A percentile compares a stretch with the other conserved stretches of the same genome.
These are phyloP conservation scores for Hemisphaericaspora xylofermentans DNA, from an alignment of 1,139 yeast species.

Conservation along the genomic window DNA sequence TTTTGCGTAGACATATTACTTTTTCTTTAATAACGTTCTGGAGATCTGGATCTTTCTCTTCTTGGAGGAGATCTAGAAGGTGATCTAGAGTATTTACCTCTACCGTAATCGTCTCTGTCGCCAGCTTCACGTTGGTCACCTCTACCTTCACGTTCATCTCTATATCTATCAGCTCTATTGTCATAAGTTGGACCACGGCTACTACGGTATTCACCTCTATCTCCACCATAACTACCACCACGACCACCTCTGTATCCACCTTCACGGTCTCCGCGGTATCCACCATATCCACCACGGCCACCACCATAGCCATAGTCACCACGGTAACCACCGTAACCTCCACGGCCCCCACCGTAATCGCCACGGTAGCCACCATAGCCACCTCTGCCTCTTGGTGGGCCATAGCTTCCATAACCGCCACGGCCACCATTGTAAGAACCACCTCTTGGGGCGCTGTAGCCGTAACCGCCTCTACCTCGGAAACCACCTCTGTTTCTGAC, in stretches of 20 bases:
- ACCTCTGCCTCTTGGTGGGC: conserved; percentile 11
- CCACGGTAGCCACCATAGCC: conserved; percentile 15
- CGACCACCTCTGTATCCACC: conserved; percentile 20
- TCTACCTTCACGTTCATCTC: conserved; percentile 18
- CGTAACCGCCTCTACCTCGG: conserved; percentile 32
- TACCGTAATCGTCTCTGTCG: conserved; percentile 12
- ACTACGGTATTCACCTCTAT: conserved; percentile 18
- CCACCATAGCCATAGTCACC: conserved; percentile 20
- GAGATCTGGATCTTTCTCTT: conserved; percentile 44
- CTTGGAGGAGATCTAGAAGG: conserved; percentile 44
- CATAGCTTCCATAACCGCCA: conserved; percentile 18
- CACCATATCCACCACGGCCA: conserved; percentile 17
- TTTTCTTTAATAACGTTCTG: conserved; percentile 14
- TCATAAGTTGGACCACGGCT: conserved; percentile 21
- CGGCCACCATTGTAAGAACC: conserved; percentile 16
- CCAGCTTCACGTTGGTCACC: conserved; percentile 16
- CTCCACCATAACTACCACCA: conserved; percentile 14
- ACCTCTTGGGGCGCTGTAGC: conserved; percentile 18
- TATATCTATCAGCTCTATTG: conserved; percentile 15
- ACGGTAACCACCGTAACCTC: conserved; percentile 15
- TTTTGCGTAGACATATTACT: neutral
- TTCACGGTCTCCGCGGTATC: conserved; percentile 13
- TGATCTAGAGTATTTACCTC: conserved; percentile 38
- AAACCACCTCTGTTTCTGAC: conserved; percentile 33
- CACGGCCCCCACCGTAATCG: conserved; percentile 12